phyloP scores from a whole-genome alignment of 441 rosid species.

The Erysimum pusillum region DNA sequence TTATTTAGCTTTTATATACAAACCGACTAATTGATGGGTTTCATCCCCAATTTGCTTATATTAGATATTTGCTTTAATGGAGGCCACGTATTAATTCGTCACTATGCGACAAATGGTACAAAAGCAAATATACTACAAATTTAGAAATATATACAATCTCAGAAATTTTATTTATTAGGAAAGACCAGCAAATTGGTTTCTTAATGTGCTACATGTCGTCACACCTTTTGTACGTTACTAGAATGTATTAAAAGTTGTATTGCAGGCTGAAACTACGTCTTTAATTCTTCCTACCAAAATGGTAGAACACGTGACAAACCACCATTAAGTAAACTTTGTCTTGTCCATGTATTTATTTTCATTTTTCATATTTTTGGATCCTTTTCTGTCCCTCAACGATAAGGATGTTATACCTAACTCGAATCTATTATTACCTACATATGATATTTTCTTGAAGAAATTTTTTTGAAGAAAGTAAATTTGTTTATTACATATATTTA shows the following conservation, averaged over 20 bases:
- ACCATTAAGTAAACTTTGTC: conserved; percentile 13
- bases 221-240: neutral
- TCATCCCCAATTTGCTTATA: neutral
- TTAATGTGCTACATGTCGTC: neutral
- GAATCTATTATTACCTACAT: neutral
- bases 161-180: neutral
- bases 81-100: conserved; percentile 1
- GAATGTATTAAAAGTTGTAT: neutral
- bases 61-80: neutral
- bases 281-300: conserved; percentile 17
- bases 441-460: no score
- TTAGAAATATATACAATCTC: neutral
- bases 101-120: conserved; percentile 13
- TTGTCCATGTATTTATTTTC: conserved; percentile 1
- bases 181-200: neutral
- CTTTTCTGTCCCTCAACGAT: neutral
- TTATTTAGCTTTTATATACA: neutral
- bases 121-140: neutral
- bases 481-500: neutral
- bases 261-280: neutral
- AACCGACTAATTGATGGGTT: neutral
- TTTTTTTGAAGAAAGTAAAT: neutral
- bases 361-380: neutral
- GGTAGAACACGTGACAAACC: conserved; percentile 21
- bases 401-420: neutral